Evolutionary conservation across 352 stramenopile species (phyloP).

Genomic region (Blastocystis sp.): DNA sequence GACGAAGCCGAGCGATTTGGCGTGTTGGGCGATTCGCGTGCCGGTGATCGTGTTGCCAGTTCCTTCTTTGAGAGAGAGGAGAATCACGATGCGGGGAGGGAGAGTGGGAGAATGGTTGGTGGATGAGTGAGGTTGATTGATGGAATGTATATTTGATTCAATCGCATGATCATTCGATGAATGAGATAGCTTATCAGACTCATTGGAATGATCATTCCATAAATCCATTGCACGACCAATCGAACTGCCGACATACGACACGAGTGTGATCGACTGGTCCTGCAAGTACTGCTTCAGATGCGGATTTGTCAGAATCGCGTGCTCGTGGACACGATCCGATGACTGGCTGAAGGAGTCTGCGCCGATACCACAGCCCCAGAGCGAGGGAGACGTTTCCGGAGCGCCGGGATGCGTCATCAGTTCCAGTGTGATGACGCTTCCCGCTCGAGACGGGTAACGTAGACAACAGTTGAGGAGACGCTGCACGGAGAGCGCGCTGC

Average conservation of each 20-base stretch:
- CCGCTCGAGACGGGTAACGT: background rate
- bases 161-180: background rate
- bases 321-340: conserved; percentile 22
- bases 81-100: background rate
- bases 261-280: conserved; percentile 17
- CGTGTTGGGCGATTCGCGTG: background rate
- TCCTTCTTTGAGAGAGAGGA: conserved; percentile 54
- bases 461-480: conserved; percentile 51
- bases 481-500: conserved; percentile 17
- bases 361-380: conserved; percentile 39
- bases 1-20: background rate
- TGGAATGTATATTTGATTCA: background rate
- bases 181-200: background rate
- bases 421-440: background rate
- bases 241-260: background rate
- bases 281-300: conserved; percentile 18
- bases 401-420: conserved; percentile 48
- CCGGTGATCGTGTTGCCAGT: conserved; percentile 52
- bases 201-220: background rate
- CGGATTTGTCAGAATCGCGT: background rate
- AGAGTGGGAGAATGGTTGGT: background rate
- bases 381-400: background rate
- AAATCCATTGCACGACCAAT: background rate
- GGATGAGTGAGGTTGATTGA: background rate
- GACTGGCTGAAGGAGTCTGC: conserved; percentile 39